phyloP scores from a whole-genome alignment of 345 rosid genomes.

The Raphanus sativus region DNA sequence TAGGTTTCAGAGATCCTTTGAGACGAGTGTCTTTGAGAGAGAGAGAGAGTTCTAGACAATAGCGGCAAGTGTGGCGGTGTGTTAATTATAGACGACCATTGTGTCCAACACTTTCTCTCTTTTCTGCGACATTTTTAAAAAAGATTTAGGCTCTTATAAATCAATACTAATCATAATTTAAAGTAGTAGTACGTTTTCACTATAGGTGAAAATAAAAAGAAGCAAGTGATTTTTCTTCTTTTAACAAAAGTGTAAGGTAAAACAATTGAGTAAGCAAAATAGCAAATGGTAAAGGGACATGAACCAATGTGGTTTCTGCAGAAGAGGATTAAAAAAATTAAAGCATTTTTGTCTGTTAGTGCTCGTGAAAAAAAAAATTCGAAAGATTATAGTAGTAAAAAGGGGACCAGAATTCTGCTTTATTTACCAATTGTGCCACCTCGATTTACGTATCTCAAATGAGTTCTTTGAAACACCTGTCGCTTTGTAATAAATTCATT shows the following conservation, averaged over 20 bases:
- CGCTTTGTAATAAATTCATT: constrained; percentile 1
- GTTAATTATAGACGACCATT: constrained; percentile 24
- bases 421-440: constrained; percentile 27
- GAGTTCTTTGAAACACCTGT: constrained; percentile 27
- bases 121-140: neutral
- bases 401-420: neutral
- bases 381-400: constrained; percentile 23
- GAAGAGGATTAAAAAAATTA: neutral
- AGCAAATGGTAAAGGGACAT: neutral
- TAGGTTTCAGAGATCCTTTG: neutral
- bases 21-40: constrained; percentile 27
- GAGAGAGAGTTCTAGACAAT: constrained; percentile 27
- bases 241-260: neutral
- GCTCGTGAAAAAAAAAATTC: neutral
- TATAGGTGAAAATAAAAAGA: neutral
- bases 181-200: neutral
- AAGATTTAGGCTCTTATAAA: constrained; percentile 2
- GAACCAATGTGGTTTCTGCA: constrained; percentile 4
- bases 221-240: neutral
- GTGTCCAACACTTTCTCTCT: constrained; percentile 22
- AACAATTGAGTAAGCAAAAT: neutral
- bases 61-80: constrained; percentile 31
- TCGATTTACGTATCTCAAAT: constrained; percentile 32
- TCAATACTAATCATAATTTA: neutral
- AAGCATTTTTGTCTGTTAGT: constrained; percentile 28